phyloP scores from a whole-genome alignment of 306 rosid genomes.

The Herpetospermum pedunculosum region DNA sequence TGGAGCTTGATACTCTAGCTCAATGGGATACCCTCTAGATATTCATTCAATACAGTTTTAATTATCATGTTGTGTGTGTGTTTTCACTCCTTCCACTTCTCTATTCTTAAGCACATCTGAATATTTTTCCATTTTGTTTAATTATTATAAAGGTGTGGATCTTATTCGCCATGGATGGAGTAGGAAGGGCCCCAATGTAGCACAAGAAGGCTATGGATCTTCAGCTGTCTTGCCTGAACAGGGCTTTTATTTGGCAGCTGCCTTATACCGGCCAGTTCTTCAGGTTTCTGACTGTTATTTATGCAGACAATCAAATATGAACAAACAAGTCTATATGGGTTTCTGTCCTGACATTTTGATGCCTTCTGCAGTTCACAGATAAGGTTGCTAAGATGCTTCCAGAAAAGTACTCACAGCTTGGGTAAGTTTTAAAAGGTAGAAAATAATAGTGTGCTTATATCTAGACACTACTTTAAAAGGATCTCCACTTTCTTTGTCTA shows the following conservation, averaged over 20 bases:
- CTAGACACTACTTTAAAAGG: neutral
- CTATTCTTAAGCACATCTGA: neutral
- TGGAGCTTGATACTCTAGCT: neutral
- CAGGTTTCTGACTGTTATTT: constrained; percentile 44
- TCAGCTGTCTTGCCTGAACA: constrained; percentile 95
- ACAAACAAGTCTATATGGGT: neutral
- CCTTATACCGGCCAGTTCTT: constrained; percentile 86
- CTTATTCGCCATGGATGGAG: constrained; percentile 96
- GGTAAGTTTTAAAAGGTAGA: constrained; percentile 43
- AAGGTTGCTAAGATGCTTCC: constrained; percentile 86
- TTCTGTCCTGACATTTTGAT: constrained; percentile 5
- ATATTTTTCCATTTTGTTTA: neutral
- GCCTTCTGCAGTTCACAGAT: constrained; percentile 76
- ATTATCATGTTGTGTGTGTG: neutral
- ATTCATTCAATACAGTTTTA: neutral
- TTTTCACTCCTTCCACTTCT: neutral
- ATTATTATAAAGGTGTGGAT: constrained; percentile 54
- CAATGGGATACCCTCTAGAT: neutral
- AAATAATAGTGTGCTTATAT: neutral
- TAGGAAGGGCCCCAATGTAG: constrained; percentile 74
- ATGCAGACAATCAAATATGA: neutral
- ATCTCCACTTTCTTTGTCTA: neutral
- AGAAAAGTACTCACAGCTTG: constrained; percentile 69
- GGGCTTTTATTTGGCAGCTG: constrained; percentile 96
- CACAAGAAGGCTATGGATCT: constrained; percentile 97